These are phyloP conservation scores for Pleurotus djamor DNA, from an alignment of 768 basidiomycete genomes.

Conservation along the genomic window DNA sequence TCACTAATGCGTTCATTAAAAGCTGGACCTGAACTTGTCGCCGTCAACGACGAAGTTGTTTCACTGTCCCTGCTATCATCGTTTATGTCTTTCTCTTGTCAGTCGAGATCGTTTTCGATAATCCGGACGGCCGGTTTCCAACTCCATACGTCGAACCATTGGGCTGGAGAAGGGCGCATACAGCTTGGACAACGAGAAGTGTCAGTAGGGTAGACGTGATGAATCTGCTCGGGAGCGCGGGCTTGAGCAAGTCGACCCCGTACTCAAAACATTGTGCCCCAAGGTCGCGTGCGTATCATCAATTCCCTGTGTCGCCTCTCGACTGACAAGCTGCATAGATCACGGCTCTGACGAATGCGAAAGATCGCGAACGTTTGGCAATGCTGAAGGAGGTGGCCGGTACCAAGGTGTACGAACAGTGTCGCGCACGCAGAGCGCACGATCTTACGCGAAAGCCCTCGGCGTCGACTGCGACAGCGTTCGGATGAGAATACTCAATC, in stretches of 20 bases:
- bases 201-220: slow-evolving; percentile 96
- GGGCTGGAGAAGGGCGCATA: slow-evolving; percentile 99
- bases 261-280: slow-evolving; percentile 94
- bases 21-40: too few species aligned
- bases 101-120: slow-evolving; percentile 97
- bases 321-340: slow-evolving; percentile 52
- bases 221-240: slow-evolving; percentile 94
- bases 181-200: slow-evolving; percentile 90
- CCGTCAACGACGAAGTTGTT: too few species aligned
- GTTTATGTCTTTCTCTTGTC: not conserved
- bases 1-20: too few species aligned
- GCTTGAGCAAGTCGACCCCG: slow-evolving; percentile 97
- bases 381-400: slow-evolving; percentile 98
- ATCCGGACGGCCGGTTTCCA: slow-evolving; percentile 90
- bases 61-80: not conserved
- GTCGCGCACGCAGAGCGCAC: slow-evolving; percentile 78
- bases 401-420: slow-evolving; percentile 96
- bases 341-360: slow-evolving; percentile 94
- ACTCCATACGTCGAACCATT: slow-evolving; percentile 91
- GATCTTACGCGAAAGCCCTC: slow-evolving; percentile 86
- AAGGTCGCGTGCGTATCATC: slow-evolving; percentile 75
- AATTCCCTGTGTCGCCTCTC: not conserved
- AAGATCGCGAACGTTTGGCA: slow-evolving; percentile 90
- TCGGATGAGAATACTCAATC: too few species aligned
- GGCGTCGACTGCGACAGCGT: too few species aligned